Evolutionary conservation across 768 basidiomycete genomes (phyloP).

Genomic region (Suillus paluster): DNA sequence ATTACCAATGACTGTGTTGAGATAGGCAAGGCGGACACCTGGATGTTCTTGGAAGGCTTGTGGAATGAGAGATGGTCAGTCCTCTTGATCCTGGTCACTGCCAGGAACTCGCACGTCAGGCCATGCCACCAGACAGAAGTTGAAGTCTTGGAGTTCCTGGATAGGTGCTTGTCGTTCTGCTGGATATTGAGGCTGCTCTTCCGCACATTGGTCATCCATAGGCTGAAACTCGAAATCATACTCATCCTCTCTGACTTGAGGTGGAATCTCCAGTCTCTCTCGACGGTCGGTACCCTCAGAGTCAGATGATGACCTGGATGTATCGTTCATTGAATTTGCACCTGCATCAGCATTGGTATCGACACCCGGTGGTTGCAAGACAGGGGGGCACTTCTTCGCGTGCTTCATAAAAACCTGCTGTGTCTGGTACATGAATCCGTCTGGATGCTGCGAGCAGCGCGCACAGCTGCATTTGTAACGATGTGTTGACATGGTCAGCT

Average conservation of each 20-base stretch:
- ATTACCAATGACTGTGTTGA: conserved; percentile 18
- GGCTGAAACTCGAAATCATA: not conserved
- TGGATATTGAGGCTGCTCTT: not conserved
- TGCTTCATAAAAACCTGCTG: not conserved
- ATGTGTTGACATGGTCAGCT: not conserved
- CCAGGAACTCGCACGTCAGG: no score
- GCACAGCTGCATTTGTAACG: not conserved
- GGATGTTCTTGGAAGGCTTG: conserved; percentile 7
- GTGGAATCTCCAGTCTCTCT: not conserved
- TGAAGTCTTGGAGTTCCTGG: not conserved
- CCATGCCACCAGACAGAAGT: not conserved
- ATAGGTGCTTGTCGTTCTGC: not conserved
- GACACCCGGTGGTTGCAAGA: not conserved
- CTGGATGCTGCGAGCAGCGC: not conserved
- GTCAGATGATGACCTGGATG: not conserved
- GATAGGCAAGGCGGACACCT: conserved; percentile 15
- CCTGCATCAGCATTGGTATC: not conserved
- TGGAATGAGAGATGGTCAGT: not conserved
- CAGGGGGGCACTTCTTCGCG: not conserved
- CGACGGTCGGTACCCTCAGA: not conserved
- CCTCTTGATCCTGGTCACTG: not conserved
- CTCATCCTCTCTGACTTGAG: not conserved
- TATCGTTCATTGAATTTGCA: not conserved
- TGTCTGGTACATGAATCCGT: not conserved
- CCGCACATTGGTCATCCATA: not conserved